These are phyloP conservation scores for Aspergillus ellipticus DNA, from an alignment of 495 filamentous ascomycete species.

Conservation along the genomic window DNA sequence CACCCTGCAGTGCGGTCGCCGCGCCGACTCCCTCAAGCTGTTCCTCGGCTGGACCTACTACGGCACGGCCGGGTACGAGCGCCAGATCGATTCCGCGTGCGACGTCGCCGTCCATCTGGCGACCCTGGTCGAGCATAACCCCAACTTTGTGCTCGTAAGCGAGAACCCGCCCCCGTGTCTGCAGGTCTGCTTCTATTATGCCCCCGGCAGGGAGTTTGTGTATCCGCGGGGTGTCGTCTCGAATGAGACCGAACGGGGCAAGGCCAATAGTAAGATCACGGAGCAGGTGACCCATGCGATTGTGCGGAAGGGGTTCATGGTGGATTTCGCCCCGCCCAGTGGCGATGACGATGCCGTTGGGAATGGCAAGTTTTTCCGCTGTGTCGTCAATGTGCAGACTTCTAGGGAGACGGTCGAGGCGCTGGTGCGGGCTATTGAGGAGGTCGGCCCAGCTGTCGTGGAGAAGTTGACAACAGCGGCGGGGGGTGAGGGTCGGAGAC, in stretches of 20 bases:
- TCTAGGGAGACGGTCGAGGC: constrained; percentile 69
- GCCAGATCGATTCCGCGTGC: constrained; percentile 66
- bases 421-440: constrained; percentile 68
- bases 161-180: constrained; percentile 79
- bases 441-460: constrained; percentile 53
- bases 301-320: constrained; percentile 78
- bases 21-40: constrained; percentile 82
- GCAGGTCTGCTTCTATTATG: constrained; percentile 94
- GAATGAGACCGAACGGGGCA: constrained; percentile 41
- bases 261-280: constrained; percentile 68
- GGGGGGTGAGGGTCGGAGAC: constrained; percentile 18
- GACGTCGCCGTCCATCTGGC: constrained; percentile 63
- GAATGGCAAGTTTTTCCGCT: constrained; percentile 79
- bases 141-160: constrained; percentile 67
- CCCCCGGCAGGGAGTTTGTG: constrained; percentile 50
- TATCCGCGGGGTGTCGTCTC: constrained; percentile 31
- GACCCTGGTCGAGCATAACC: constrained; percentile 44
- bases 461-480: constrained; percentile 30
- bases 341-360: constrained; percentile 47
- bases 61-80: constrained; percentile 59
- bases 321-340: constrained; percentile 79
- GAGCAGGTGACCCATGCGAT: constrained; percentile 61
- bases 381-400: constrained; percentile 80
- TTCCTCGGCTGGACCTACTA: constrained; percentile 88
- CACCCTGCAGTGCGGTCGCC: constrained; percentile 86